Evolutionary conservation across 2,329 filamentous ascomycete species (phyloP), one percentile per base, ranked within the genome.

Genomic region (Epicoccum sorghinum): DNA sequence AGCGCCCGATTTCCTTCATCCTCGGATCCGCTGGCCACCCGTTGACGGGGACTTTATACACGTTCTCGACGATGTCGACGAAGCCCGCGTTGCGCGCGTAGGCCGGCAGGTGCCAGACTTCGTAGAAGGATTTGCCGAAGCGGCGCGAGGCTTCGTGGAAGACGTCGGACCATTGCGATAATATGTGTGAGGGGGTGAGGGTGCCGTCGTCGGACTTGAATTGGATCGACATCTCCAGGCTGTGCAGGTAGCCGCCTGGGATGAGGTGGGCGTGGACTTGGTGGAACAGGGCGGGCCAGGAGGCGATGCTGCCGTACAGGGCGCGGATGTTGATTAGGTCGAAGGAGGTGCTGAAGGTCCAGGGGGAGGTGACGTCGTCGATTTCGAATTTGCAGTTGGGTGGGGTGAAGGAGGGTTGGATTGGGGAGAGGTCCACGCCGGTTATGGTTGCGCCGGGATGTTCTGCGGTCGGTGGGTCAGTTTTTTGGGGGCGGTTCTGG

Each of bases 371-470:
- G 14, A 74, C 62, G 51, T 80, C 78, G 60, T 80, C 79, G 42
- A 81, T 69, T 49, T 79, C 74, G 61, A 80, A 80, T 32, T 68
- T 67, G 56, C 71, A 73, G 58, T 80, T 80, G 4, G 75, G 71
- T 0, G 78, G 78, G 0, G 77, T 68, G 67, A 77, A 77, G 35
- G 58, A 56, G 2, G 78, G 79, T 57, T 82, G 79, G 37, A 79
- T 81, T 24, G 79, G 78, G 2, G 74, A 77, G 39, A 81, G 71
- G 61, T 81, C 79, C 18, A 75, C 73, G 27, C 79, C 80, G 6
- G 74, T 73, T 35, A 83, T 74, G 24, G 69, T 63, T 12, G 79
- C 76, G 45, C 48, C 39, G 23, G 61, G 62, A 45, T 65, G 62
- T 14, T 68, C 54, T 55, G 68, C 18, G 18, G 18, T 14, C 25